Conservation (phyloP, 2,329 filamentous ascomycete genomes). For the Myotisia sp. region DNA sequence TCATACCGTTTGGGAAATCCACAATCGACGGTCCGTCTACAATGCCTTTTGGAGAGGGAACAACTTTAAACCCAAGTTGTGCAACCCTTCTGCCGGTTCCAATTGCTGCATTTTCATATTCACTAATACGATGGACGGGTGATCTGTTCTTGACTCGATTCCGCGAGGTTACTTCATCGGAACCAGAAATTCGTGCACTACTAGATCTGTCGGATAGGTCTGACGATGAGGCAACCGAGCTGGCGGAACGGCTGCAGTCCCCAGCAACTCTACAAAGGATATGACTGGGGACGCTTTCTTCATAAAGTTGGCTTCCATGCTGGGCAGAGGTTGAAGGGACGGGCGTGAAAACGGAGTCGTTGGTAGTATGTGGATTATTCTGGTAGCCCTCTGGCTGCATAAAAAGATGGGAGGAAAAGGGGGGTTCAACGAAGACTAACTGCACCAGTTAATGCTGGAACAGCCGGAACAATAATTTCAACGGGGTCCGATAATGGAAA, state of each 20-base stretch:
- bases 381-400: slow-evolving; percentile 49
- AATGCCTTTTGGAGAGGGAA: slow-evolving; percentile 31
- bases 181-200: no score
- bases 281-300: slow-evolving; percentile 30
- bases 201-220: slow-evolving; percentile 17
- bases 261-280: slow-evolving; percentile 28
- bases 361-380: slow-evolving; percentile 33
- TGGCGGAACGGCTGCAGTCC: slow-evolving; percentile 18
- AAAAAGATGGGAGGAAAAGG: slow-evolving; percentile 36
- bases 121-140: slow-evolving; percentile 38
- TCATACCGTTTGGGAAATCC: slow-evolving; percentile 65
- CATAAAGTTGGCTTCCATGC: slow-evolving; percentile 42
- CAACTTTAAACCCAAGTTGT: slow-evolving; percentile 39
- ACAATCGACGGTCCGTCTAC: slow-evolving; percentile 37
- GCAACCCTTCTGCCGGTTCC: slow-evolving; percentile 26
- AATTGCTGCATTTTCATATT: slow-evolving; percentile 38
- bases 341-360: slow-evolving; percentile 26
- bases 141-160: slow-evolving; percentile 23
- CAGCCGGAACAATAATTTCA: slow-evolving; percentile 31
- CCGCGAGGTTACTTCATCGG: slow-evolving; percentile 11
- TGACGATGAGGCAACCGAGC: slow-evolving; percentile 9
- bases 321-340: slow-evolving; percentile 33
- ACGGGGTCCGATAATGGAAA: background rate
- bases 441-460: slow-evolving; percentile 41
- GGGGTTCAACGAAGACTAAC: slow-evolving; percentile 29